phyloP scores from a whole-genome alignment of 768 basidiomycete genomes.

The Amanita fuliginea region DNA sequence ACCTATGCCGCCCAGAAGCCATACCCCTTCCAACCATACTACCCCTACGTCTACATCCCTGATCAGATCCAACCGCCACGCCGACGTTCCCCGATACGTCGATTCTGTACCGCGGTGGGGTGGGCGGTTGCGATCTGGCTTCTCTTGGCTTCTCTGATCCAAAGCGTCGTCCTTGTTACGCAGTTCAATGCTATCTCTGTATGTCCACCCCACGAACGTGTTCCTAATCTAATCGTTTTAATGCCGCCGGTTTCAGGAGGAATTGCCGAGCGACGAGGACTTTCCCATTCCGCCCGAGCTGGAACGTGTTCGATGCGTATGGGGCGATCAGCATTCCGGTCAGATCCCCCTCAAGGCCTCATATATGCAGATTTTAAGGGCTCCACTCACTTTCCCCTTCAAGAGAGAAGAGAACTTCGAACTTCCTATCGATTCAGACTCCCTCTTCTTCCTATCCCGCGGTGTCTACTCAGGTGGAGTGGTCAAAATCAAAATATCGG shows the following conservation, averaged over 20 bases:
- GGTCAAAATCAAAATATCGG: constrained; percentile 9
- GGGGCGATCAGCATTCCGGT: background rate
- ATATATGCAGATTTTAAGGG: background rate
- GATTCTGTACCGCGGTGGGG: constrained; percentile 15
- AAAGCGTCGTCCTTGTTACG: constrained; percentile 10
- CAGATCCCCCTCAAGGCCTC: background rate
- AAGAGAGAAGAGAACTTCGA: constrained; percentile 11
- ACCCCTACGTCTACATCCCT: background rate
- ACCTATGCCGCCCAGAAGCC: background rate
- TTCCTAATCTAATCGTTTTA: background rate
- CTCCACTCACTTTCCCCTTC: constrained; percentile 2
- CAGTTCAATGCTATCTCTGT: background rate
- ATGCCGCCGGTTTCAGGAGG: background rate
- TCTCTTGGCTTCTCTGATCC: constrained; percentile 9
- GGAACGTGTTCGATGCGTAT: constrained; percentile 1
- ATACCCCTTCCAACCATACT: background rate
- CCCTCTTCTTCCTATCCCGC: constrained; percentile 22
- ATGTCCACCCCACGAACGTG: background rate
- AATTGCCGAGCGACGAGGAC: background rate
- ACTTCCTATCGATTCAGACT: constrained; percentile 18
- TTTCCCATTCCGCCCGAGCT: constrained; percentile 5
- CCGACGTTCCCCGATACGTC: constrained; percentile 8
- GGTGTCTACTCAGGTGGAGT: constrained; percentile 15
- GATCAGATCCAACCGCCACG: constrained; percentile 2
- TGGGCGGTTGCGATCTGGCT: constrained; percentile 14